Percentiles rank a stretch among this genome's conserved stretches.
Conservation (phyloP, 441 rosid genomes). For the Eutrema salsugineum region DNA sequence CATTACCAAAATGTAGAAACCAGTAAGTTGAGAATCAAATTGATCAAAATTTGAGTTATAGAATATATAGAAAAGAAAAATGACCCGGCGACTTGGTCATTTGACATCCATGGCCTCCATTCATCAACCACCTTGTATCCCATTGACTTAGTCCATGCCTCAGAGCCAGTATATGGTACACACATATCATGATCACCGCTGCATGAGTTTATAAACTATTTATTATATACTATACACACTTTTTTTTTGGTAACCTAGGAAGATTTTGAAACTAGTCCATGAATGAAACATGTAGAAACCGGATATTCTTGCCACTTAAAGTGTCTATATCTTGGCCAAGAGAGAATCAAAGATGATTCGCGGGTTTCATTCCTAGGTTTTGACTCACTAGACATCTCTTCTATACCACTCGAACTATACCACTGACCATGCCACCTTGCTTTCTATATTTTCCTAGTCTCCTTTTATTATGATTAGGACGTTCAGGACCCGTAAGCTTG, state of each 20-base stretch:
- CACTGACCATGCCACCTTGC: no score
- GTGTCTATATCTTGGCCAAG: not conserved
- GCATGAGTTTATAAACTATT: not conserved
- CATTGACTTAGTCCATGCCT: conserved; percentile 93
- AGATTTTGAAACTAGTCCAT: not conserved
- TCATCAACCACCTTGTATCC: conserved; percentile 69
- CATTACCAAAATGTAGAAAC: not conserved
- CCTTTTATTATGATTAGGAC: no score
- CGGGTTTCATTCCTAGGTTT: no score
- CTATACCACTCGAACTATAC: no score
- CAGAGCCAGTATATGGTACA: conserved; percentile 82
- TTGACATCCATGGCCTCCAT: conserved; percentile 82
- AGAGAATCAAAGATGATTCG: not conserved
- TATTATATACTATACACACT: not conserved
- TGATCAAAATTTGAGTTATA: not conserved
- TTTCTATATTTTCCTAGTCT: no score
- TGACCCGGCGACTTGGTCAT: conserved; percentile 77
- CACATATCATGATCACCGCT: conserved; percentile 96
- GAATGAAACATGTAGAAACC: not conserved
- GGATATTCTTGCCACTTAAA: not conserved
- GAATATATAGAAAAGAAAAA: not conserved
- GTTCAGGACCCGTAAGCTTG: no score
- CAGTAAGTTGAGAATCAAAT: not conserved
- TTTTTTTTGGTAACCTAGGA: not conserved
- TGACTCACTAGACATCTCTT: not conserved